Percentiles rank a stretch among this genome's conserved stretches.
phyloP scores from a whole-genome alignment of 257 asterid genomes.

The Nicotiana undulata region DNA sequence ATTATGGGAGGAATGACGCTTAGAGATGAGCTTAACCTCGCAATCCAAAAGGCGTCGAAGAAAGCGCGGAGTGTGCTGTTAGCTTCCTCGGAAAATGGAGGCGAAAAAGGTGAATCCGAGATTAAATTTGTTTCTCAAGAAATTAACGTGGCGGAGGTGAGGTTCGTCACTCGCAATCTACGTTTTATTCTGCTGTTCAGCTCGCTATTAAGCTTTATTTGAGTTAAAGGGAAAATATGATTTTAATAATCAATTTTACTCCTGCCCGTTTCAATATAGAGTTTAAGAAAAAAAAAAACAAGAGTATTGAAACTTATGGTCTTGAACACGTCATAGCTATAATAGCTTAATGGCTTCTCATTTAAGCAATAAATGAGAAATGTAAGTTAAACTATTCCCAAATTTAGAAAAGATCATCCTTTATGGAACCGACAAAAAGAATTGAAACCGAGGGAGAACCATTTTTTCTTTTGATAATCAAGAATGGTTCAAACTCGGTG shows the following conservation, averaged over 20 bases:
- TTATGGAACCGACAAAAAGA: not conserved
- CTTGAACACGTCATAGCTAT: not conserved
- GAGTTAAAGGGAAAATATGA: too few species aligned
- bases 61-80: slow-evolving; percentile 8
- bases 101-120: not conserved
- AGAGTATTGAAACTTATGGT: not conserved
- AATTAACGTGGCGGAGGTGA: slow-evolving; percentile 78
- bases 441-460: too few species aligned
- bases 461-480: not conserved
- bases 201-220: not conserved
- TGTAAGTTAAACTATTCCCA: not conserved
- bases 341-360: not conserved
- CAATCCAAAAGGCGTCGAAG: slow-evolving; percentile 21
- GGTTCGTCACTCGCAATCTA: slow-evolving; percentile 41
- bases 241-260: too few species aligned
- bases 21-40: slow-evolving; percentile 51
- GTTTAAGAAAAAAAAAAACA: not conserved
- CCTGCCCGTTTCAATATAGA: not conserved
- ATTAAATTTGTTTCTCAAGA: slow-evolving; percentile 20
- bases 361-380: not conserved
- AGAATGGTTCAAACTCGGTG: not conserved
- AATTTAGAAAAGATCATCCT: not conserved
- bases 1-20: slow-evolving; percentile 81
- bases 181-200: slow-evolving; percentile 2
- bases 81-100: not conserved